Conservation (phyloP, 495 filamentous ascomycete genomes). For the Echria macrotheca region DNA sequence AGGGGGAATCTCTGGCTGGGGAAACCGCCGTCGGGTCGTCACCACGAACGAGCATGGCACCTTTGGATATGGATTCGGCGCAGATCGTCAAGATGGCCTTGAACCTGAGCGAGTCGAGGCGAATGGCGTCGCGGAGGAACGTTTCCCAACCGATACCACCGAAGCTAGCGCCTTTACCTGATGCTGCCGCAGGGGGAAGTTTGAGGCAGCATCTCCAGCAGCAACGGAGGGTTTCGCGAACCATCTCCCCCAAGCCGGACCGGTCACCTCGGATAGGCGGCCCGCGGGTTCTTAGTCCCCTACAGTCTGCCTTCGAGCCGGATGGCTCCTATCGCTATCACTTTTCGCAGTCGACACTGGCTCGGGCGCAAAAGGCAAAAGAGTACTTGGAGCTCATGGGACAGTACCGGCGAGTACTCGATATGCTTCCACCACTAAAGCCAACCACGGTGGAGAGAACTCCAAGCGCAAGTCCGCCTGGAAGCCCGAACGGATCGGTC, state of each 20-base stretch:
- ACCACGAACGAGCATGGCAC: constrained; percentile 15
- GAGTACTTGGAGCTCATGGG: constrained; percentile 71
- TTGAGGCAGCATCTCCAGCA: constrained; percentile 61
- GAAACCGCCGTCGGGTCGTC: constrained; percentile 20
- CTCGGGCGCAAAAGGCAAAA: constrained; percentile 71
- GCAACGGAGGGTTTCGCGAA: constrained; percentile 54
- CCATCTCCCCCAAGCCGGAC: constrained; percentile 51
- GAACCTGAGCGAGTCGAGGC: constrained; percentile 78
- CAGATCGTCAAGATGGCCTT: constrained; percentile 89
- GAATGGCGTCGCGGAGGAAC: constrained; percentile 52
- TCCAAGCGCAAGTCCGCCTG: constrained; percentile 24
- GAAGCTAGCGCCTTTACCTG: constrained; percentile 37
- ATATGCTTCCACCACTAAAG: constrained; percentile 66
- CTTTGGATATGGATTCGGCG: constrained; percentile 65
- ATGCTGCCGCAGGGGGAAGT: constrained; percentile 44
- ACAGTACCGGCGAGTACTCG: constrained; percentile 73
- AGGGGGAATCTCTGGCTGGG: constrained; percentile 16
- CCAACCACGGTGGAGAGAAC: constrained; percentile 27
- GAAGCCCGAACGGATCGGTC: constrained; percentile 25
- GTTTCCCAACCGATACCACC: constrained; percentile 48
- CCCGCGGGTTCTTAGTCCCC: constrained; percentile 31
- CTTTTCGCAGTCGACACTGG: constrained; percentile 73
- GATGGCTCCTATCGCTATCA: constrained; percentile 48
- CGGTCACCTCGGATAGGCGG: constrained; percentile 34
- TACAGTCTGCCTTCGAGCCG: constrained; percentile 39